Percentiles rank a stretch among this genome's conserved stretches.
Evolutionary conservation across 257 asterid species (phyloP).

Genomic region (Sherardia arvensis): DNA sequence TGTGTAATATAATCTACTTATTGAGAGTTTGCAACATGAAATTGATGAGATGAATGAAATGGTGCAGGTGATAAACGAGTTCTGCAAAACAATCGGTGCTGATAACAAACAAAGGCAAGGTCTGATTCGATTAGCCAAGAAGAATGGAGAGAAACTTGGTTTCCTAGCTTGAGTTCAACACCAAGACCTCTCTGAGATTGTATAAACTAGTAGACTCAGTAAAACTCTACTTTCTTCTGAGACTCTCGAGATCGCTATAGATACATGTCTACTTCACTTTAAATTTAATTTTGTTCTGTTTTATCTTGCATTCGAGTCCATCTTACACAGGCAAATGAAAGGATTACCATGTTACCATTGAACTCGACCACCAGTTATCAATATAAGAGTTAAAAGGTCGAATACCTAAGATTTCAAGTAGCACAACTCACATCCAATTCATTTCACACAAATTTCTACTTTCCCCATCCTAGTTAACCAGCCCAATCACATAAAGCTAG

Average conservation of each 20-base stretch:
- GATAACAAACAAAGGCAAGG: slow-evolving; percentile 85
- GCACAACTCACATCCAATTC: too few relatives aligned
- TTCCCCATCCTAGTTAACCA: too few relatives aligned
- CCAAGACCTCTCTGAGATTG: slow-evolving; percentile 8
- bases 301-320: not conserved
- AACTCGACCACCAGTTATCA: too few relatives aligned
- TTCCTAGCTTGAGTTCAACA: slow-evolving; percentile 53
- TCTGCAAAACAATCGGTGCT: slow-evolving; percentile 93
- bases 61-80: slow-evolving; percentile 77
- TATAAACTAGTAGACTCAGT: slow-evolving; percentile 9
- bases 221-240: not conserved
- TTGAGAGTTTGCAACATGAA: not conserved
- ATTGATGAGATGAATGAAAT: not conserved
- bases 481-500: too few relatives aligned
- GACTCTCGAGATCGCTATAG: slow-evolving; percentile 2
- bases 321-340: too few relatives aligned
- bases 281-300: not conserved
- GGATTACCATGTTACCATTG: too few relatives aligned
- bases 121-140: slow-evolving; percentile 81
- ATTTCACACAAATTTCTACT: too few relatives aligned
- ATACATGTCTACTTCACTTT: not conserved
- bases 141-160: slow-evolving; percentile 83
- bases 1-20: too few relatives aligned
- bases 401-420: too few relatives aligned
- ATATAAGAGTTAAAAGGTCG: too few relatives aligned